Conservation (phyloP, 2,329 filamentous ascomycete genomes). For the Sarocladiaceae sp. region DNA sequence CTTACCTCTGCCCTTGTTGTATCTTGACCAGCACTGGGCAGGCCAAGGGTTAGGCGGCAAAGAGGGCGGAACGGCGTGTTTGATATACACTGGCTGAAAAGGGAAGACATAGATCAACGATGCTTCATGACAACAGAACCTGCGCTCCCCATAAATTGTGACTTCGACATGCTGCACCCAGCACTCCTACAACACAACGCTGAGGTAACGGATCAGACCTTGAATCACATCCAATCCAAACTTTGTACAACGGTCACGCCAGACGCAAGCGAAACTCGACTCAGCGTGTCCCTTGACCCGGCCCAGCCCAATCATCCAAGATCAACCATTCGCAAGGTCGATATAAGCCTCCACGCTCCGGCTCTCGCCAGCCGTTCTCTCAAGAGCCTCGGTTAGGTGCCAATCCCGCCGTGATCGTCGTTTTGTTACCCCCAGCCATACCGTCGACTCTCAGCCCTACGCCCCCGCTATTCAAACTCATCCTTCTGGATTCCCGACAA, state of each 20-base stretch:
- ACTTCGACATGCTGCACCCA: no score
- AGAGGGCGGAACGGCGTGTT: no score
- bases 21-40: no score
- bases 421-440: not conserved
- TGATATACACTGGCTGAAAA: not conserved
- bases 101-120: slow-evolving; percentile 5
- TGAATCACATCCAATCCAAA: not conserved
- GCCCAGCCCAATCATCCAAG: no score
- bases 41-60: no score
- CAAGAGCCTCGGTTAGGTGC: not conserved
- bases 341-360: no score
- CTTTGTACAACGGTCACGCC: not conserved
- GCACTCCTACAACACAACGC: no score
- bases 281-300: not conserved
- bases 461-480: slow-evolving; percentile 1
- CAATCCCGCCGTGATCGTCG: slow-evolving; percentile 1
- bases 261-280: not conserved
- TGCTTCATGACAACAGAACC: slow-evolving; percentile 7
- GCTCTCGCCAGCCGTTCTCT: not conserved
- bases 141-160: no score
- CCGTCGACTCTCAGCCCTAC: slow-evolving; percentile 4
- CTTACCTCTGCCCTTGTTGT: no score
- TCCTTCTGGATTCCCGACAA: not conserved
- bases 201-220: no score
- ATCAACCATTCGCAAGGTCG: no score